Evolutionary conservation across 1,139 yeast genomes (phyloP), one percentile per base, ranked within the genome.

Genomic region (Kodamaea arcana): DNA sequence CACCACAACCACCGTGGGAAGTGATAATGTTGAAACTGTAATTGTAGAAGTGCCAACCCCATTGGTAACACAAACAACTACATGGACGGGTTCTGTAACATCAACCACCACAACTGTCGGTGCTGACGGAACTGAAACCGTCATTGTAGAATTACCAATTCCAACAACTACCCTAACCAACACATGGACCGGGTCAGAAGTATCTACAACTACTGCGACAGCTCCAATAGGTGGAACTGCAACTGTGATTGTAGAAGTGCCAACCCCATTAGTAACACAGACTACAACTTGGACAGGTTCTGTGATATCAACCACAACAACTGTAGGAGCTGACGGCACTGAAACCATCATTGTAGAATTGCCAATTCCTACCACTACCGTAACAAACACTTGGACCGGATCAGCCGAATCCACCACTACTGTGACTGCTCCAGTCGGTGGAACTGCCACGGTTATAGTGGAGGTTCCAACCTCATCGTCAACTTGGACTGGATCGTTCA

Each of bases 11-110:
- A 7, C 26, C 7, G 11, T 7, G 12, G 26, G 26, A 8, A 24
- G 12, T 9, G 31, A 25, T 21, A 17, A 16, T 6, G 18, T 29
- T 13, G 25, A 13, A 3, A 46, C 29, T 42, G 51, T 54, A 4
- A 34, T 45, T 30, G 46, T 51, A 15, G 47, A 47, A 8, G 45
- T 44, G 8, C 57, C 59, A n/a, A 24, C 31, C 11, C 39, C 42
- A 22, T 15, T 15, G 11, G 3, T 31, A 38, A 43, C 44, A 3
- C 9, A 35, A 3, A 45, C 48, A 2, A 10, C 29, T 7, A 34
- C 40, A 12, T 45, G 46, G 46, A 36, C 40, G 9, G 44, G 44
- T 4, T n/a, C 35, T 3, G n/a, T 2, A 2, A 34, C 41, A 6
- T 17, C 35, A 2, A 33, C 42, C 7, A 35, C 37, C 2, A 40